These are phyloP conservation scores for Lactifluus echinatus DNA, from an alignment of 768 basidiomycete genomes.

Conservation along the genomic window DNA sequence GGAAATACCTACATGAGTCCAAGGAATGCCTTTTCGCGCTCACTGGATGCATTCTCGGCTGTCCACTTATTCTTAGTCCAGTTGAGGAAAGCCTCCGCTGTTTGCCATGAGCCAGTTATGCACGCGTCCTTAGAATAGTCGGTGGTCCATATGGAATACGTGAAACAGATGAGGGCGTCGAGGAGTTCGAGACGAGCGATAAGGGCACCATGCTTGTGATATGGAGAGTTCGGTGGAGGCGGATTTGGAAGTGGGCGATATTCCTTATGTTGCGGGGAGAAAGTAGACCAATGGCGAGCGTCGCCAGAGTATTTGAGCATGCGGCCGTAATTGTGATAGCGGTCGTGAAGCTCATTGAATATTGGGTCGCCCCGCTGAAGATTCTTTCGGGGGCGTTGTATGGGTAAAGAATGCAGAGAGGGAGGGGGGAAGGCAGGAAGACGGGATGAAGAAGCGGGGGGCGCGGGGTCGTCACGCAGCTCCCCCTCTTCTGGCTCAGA, in stretches of 20 bases:
- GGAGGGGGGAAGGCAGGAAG: conserved; percentile 22
- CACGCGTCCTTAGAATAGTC: conserved; percentile 52
- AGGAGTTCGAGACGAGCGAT: conserved; percentile 74
- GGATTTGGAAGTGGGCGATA: conserved; percentile 56
- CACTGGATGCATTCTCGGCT: conserved; percentile 34
- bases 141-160: conserved; percentile 75
- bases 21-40: conserved; percentile 51
- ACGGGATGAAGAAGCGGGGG: conserved; percentile 15
- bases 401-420: conserved; percentile 39
- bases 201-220: conserved; percentile 66
- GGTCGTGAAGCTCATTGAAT: conserved; percentile 56
- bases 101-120: conserved; percentile 54
- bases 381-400: conserved; percentile 60
- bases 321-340: conserved; percentile 61
- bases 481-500: conserved; percentile 43
- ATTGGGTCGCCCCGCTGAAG: conserved; percentile 33
- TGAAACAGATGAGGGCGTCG: conserved; percentile 77
- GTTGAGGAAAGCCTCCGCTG: conserved; percentile 57
- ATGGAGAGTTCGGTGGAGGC: conserved; percentile 55
- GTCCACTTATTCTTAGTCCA: conserved; percentile 70
- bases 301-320: conserved; percentile 80
- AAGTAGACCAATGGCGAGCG: conserved; percentile 68
- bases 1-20: conserved; percentile 64
- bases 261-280: conserved; percentile 52
- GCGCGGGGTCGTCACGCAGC: conserved; percentile 33